Conservation (phyloP, 345 rosid species). For the Pelargonium nanum region DNA sequence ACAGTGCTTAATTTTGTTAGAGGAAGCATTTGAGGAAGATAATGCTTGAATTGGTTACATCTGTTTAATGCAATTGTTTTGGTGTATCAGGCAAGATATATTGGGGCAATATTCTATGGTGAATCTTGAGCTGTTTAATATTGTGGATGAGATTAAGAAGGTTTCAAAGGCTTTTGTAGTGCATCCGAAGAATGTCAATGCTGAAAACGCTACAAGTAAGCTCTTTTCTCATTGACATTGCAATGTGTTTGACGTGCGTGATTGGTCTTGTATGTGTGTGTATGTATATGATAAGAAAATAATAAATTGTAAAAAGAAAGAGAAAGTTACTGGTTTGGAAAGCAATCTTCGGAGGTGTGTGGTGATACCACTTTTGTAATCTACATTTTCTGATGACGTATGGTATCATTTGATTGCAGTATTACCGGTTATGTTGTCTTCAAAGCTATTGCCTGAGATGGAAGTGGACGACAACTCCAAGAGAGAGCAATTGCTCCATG, state of each 20-base stretch:
- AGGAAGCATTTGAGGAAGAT: no score
- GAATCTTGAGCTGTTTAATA: slow-evolving; percentile 87
- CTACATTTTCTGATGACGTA: no score
- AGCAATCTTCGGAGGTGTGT: not conserved
- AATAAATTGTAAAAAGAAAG: not conserved
- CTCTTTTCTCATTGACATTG: not conserved
- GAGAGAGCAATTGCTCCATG: slow-evolving; percentile 84
- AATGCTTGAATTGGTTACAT: no score
- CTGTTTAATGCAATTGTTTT: not conserved
- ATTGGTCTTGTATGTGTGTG: not conserved
- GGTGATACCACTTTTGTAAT: not conserved
- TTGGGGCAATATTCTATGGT: slow-evolving; percentile 87
- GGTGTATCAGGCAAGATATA: slow-evolving; percentile 65
- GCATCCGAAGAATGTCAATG: slow-evolving; percentile 83
- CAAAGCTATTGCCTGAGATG: slow-evolving; percentile 90
- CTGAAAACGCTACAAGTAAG: slow-evolving; percentile 64
- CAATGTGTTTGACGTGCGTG: not conserved
- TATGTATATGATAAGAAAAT: not conserved
- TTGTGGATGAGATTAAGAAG: slow-evolving; percentile 66
- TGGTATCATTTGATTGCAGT: slow-evolving; percentile 29
- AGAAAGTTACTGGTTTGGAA: not conserved
- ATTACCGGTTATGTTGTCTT: slow-evolving; percentile 89
- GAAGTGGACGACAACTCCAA: slow-evolving; percentile 72
- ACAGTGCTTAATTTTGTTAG: no score
- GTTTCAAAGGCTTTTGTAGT: slow-evolving; percentile 83